Conservation (phyloP, 2,329 filamentous ascomycete species). For the Juglanconis sp. region DNA sequence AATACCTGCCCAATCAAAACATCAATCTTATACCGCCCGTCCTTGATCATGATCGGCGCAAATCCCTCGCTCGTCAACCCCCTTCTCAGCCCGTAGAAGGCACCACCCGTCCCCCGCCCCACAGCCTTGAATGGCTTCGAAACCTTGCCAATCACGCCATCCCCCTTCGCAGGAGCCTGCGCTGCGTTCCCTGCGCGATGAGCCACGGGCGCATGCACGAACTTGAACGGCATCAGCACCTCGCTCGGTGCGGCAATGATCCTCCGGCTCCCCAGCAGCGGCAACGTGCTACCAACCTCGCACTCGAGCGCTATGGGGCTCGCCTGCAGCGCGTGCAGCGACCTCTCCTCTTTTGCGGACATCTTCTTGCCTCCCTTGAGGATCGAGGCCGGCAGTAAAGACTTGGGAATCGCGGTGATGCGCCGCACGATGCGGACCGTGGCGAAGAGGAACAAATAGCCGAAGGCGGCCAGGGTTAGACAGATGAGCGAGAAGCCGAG, state of each 20-base stretch:
- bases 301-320: constrained; percentile 49
- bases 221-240: constrained; percentile 32
- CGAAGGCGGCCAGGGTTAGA: constrained; percentile 57
- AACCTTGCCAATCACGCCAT: constrained; percentile 27
- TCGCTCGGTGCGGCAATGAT: constrained; percentile 36
- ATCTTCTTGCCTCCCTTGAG: not conserved
- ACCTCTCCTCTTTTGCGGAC: not conserved
- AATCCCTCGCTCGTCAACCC: constrained; percentile 58
- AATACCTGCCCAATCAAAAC: constrained; percentile 55
- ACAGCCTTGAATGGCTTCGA: constrained; percentile 55
- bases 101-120: constrained; percentile 35
- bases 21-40: constrained; percentile 54
- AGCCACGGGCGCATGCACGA: constrained; percentile 28
- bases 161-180: not conserved
- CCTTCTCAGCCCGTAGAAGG: constrained; percentile 45
- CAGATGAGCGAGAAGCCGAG: constrained; percentile 56
- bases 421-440: constrained; percentile 55
- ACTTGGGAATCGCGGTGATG: constrained; percentile 52
- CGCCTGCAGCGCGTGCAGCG: constrained; percentile 9
- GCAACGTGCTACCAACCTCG: constrained; percentile 46
- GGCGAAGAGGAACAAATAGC: constrained; percentile 56
- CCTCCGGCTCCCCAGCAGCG: constrained; percentile 43
- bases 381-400: constrained; percentile 10
- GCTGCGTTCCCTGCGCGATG: not conserved
- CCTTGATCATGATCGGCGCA: constrained; percentile 45